These are phyloP conservation scores for Cyberlindnera misumaiensis DNA, from an alignment of 805 yeast species.

Conservation along the genomic window DNA sequence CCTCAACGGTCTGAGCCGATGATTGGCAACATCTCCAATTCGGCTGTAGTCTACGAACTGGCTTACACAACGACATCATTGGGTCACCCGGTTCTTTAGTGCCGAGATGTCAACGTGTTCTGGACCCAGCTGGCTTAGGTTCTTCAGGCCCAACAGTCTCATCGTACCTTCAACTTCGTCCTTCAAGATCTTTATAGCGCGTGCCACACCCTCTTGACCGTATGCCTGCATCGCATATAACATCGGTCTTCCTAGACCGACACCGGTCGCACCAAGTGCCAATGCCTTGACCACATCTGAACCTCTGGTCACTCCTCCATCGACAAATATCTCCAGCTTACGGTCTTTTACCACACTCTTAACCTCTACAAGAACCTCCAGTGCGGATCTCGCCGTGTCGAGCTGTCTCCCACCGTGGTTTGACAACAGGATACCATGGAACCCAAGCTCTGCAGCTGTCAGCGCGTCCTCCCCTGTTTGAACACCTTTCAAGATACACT, in stretches of 20 bases:
- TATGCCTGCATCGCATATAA: slow-evolving; percentile 73
- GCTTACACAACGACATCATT: too few species aligned
- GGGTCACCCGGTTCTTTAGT: too few species aligned
- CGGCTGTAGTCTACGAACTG: too few species aligned
- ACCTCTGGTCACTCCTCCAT: slow-evolving; percentile 75
- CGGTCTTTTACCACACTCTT: slow-evolving; percentile 38
- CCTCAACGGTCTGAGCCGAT: too few species aligned
- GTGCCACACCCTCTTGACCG: slow-evolving; percentile 66
- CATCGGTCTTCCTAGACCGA: slow-evolving; percentile 72
- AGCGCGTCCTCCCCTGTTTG: slow-evolving; percentile 55
- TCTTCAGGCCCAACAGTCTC: slow-evolving; percentile 50
- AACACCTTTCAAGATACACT: slow-evolving; percentile 54
- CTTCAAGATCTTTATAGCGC: slow-evolving; percentile 55
- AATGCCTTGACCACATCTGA: slow-evolving; percentile 73
- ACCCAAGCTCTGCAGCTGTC: slow-evolving; percentile 49
- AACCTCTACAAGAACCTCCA: slow-evolving; percentile 54
- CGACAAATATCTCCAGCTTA: slow-evolving; percentile 58
- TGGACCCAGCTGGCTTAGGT: too few species aligned
- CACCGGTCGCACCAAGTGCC: slow-evolving; percentile 70
- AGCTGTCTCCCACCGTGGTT: slow-evolving; percentile 74
- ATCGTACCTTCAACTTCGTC: slow-evolving; percentile 58
- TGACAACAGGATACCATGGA: slow-evolving; percentile 58
- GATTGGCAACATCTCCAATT: too few species aligned
- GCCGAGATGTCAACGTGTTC: too few species aligned
- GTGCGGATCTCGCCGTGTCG: slow-evolving; percentile 54